A percentile compares a stretch with the other conserved stretches of the same genome.
These are phyloP conservation scores for Pleoardoris graminearum DNA, from an alignment of 2,329 filamentous ascomycete species.

Conservation along the genomic window DNA sequence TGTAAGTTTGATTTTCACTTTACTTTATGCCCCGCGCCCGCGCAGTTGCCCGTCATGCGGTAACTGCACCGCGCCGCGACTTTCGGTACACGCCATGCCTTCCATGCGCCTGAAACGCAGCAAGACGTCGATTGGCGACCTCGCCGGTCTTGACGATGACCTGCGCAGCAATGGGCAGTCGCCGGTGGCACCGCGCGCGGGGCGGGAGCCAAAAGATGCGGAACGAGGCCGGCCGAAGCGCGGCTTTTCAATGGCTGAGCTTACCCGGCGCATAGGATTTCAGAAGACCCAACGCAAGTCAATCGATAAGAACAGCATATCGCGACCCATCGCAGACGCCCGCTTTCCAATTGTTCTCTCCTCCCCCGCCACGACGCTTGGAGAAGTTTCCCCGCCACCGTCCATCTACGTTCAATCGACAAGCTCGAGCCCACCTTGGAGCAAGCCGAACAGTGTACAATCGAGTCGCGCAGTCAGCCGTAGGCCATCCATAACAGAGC, in stretches of 20 bases:
- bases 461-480: conserved; percentile 12
- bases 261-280: conserved; percentile 31
- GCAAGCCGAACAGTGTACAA: background rate
- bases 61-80: too few relatives aligned
- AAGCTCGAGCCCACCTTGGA: conserved; percentile 11
- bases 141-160: conserved; percentile 16
- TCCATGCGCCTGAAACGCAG: conserved; percentile 31
- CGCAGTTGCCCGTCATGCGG: too few relatives aligned
- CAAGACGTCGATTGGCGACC: conserved; percentile 21
- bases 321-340: conserved; percentile 27
- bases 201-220: conserved; percentile 11
- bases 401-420: conserved; percentile 1
- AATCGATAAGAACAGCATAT: conserved; percentile 30
- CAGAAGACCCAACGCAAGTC: conserved; percentile 22
- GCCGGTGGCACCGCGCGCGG: conserved; percentile 15
- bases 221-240: conserved; percentile 17
- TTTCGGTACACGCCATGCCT: conserved; percentile 1
- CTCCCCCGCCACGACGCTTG: conserved; percentile 14
- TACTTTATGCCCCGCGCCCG: conserved; percentile 11
- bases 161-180: background rate
- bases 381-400: conserved; percentile 10
- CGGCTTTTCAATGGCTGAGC: conserved; percentile 33
- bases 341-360: conserved; percentile 21
- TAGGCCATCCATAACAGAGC: conserved; percentile 27
- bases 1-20: conserved; percentile 27